Conservation (phyloP, 2,329 filamentous ascomycete species). For the Aureobasidium sp. region DNA sequence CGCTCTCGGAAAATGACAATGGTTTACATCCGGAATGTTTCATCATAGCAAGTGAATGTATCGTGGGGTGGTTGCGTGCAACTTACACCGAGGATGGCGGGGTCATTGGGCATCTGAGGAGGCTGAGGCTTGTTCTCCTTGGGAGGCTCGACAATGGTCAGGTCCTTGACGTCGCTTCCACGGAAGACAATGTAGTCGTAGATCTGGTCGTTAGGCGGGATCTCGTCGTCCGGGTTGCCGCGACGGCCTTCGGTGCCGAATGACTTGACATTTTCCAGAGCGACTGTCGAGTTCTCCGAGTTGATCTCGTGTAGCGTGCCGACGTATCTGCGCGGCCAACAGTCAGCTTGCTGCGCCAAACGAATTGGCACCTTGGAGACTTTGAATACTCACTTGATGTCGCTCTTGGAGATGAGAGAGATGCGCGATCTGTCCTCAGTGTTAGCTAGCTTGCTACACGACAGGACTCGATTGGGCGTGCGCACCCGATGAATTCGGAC, state of each 20-base stretch:
- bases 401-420: slow-evolving; percentile 93
- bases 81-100: slow-evolving; percentile 96
- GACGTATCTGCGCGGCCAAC: slow-evolving; percentile 63
- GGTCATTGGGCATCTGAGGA: slow-evolving; percentile 81
- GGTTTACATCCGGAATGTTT: slow-evolving; percentile 96
- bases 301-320: slow-evolving; percentile 97
- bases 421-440: slow-evolving; percentile 66
- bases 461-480: slow-evolving; percentile 41
- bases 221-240: slow-evolving; percentile 70
- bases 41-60: slow-evolving; percentile 59
- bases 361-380: background rate
- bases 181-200: slow-evolving; percentile 99
- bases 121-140: slow-evolving; percentile 66
- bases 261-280: slow-evolving; percentile 90
- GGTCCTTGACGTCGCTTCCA: slow-evolving; percentile 95
- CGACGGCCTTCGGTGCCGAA: slow-evolving; percentile 90
- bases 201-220: slow-evolving; percentile 74
- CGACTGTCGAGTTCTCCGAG: slow-evolving; percentile 92
- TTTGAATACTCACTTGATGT: slow-evolving; percentile 69
- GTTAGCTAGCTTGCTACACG: slow-evolving; percentile 8
- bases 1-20: slow-evolving; percentile 78
- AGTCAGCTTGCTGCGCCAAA: background rate
- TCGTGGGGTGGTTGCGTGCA: slow-evolving; percentile 1
- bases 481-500: slow-evolving; percentile 56
- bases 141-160: slow-evolving; percentile 81